Evolutionary conservation across 352 stramenopile genomes (phyloP).

Genomic region (Lagenidium sp.): DNA sequence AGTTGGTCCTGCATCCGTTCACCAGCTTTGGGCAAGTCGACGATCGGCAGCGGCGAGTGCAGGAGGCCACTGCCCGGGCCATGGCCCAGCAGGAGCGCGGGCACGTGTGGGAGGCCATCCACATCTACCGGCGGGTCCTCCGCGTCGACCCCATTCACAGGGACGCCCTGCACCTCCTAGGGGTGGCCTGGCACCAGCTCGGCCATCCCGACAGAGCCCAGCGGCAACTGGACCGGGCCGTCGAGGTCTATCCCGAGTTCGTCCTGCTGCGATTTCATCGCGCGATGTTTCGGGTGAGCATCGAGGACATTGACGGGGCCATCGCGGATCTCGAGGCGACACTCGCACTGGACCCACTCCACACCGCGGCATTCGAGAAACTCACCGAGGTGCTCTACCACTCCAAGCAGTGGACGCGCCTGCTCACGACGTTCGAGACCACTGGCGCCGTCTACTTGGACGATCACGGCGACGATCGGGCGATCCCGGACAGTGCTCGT

Average conservation of each 20-base stretch:
- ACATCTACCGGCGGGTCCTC: conserved; percentile 35
- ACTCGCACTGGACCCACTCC: conserved; percentile 12
- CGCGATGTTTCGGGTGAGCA: conserved; percentile 4
- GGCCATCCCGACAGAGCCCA: conserved; percentile 8
- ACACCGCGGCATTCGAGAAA: conserved; percentile 15
- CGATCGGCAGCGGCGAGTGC: too few relatives aligned
- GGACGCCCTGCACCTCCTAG: conserved; percentile 45
- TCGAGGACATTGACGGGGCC: background rate
- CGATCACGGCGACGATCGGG: conserved; percentile 10
- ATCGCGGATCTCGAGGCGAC: conserved; percentile 4
- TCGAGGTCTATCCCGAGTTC: background rate
- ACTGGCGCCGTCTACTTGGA: conserved; percentile 11
- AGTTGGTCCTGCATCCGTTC: too few relatives aligned
- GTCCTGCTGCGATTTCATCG: conserved; percentile 13
- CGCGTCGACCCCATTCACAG: conserved; percentile 11
- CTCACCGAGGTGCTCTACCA: conserved; percentile 16
- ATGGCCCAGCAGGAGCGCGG: conserved; percentile 21
- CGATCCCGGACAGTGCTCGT: too few relatives aligned
- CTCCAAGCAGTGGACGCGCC: background rate
- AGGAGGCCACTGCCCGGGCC: conserved; percentile 14
- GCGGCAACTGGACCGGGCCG: conserved; percentile 13
- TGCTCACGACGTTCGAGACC: conserved; percentile 14
- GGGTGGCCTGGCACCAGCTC: conserved; percentile 11
- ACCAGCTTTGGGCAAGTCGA: too few relatives aligned
- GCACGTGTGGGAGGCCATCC: conserved; percentile 12